These are phyloP conservation scores for Epichloe gansuensis DNA, from an alignment of 2,329 filamentous ascomycete species.

Conservation along the genomic window DNA sequence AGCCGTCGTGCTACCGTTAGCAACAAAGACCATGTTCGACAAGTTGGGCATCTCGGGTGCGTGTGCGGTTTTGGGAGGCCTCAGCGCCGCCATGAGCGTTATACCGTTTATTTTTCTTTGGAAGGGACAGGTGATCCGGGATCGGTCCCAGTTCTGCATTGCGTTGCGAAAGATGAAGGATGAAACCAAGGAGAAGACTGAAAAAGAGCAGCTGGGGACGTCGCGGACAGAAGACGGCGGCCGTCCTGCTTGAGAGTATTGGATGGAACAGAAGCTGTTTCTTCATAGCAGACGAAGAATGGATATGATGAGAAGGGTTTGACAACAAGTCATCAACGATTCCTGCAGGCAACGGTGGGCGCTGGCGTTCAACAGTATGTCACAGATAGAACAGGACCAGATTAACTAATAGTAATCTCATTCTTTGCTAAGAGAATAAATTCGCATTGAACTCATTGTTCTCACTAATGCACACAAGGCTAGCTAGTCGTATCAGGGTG, in stretches of 20 bases:
- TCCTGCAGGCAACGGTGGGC: background rate
- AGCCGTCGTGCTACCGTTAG: slow-evolving; percentile 57
- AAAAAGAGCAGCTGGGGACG: too few relatives aligned
- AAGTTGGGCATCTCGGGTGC: slow-evolving; percentile 35
- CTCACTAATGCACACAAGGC: background rate
- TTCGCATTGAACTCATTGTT: background rate
- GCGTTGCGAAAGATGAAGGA: slow-evolving; percentile 40
- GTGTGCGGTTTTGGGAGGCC: slow-evolving; percentile 39
- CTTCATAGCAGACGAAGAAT: background rate
- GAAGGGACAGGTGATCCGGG: slow-evolving; percentile 42
- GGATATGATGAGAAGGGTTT: background rate
- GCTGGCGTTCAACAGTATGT: background rate
- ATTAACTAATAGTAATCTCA: background rate
- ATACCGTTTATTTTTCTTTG: slow-evolving; percentile 43
- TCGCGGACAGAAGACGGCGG: background rate
- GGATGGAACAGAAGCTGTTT: background rate
- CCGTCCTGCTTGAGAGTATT: background rate
- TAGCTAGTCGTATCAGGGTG: background rate
- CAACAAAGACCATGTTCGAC: slow-evolving; percentile 37
- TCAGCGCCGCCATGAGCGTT: slow-evolving; percentile 36
- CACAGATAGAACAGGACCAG: background rate
- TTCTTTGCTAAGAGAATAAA: background rate
- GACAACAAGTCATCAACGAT: background rate
- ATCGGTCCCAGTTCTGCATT: slow-evolving; percentile 48
- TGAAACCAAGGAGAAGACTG: slow-evolving; percentile 27